Conservation (phyloP, 805 yeast species). For the Yarrowia keelungensis region DNA sequence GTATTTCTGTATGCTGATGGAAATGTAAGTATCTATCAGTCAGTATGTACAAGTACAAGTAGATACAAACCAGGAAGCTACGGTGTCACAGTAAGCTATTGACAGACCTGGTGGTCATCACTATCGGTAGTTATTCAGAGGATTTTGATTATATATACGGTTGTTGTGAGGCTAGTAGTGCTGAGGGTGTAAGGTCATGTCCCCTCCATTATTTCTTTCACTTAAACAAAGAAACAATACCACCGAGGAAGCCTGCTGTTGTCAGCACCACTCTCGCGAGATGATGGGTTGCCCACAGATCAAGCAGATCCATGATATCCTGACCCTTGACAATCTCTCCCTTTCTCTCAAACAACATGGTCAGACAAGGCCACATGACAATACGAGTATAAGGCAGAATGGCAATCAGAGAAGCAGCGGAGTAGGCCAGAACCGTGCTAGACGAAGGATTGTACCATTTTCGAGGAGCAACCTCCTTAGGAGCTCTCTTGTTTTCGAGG, state of each 20-base stretch:
- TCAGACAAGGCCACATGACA: constrained; percentile 17
- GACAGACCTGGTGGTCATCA: too few relatives aligned
- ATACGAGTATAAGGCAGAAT: constrained; percentile 16
- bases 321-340: constrained; percentile 15
- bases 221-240: constrained; percentile 2
- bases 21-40: too few relatives aligned
- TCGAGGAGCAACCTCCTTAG: constrained; percentile 2
- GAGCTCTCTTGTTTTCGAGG: constrained; percentile 1
- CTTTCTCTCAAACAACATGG: constrained; percentile 5
- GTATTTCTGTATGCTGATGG: too few relatives aligned
- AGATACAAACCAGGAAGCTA: too few relatives aligned
- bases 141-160: background rate
- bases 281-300: constrained; percentile 23
- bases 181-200: too few relatives aligned
- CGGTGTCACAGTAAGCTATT: too few relatives aligned
- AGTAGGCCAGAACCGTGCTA: constrained; percentile 4
- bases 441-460: constrained; percentile 27
- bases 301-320: constrained; percentile 6
- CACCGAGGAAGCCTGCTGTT: constrained; percentile 1
- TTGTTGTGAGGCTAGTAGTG: too few relatives aligned
- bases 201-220: background rate
- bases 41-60: too few relatives aligned
- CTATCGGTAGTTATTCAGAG: too few relatives aligned
- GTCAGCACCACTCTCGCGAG: constrained; percentile 6
- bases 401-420: constrained; percentile 12